Conservation (phyloP, 352 stramenopile genomes). For the Aphanomyces astaci region DNA sequence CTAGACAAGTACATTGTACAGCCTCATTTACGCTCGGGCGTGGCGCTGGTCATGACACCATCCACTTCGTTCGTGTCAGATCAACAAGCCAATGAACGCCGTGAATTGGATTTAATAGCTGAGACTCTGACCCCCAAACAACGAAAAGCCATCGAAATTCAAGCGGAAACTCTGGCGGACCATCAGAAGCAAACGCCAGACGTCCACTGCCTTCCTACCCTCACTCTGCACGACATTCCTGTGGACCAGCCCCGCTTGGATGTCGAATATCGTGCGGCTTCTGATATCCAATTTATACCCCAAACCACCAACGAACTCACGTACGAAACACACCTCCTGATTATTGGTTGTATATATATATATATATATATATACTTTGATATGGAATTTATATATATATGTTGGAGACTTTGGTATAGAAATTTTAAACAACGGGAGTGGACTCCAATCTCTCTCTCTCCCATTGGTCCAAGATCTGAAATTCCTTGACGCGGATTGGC, state of each 20-base stretch:
- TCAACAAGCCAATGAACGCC: slow-evolving; percentile 34
- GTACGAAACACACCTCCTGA: too few species aligned
- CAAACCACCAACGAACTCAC: slow-evolving; percentile 78
- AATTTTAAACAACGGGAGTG: too few species aligned
- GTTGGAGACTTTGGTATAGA: too few species aligned
- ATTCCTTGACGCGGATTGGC: too few species aligned
- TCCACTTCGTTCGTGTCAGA: slow-evolving; percentile 50
- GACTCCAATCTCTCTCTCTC: too few species aligned
- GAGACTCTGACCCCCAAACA: not conserved
- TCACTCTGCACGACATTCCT: slow-evolving; percentile 64
- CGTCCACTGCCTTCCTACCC: slow-evolving; percentile 63
- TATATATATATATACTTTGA: too few species aligned
- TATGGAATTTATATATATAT: too few species aligned
- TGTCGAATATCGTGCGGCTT: not conserved
- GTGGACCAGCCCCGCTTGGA: slow-evolving; percentile 1
- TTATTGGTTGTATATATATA: too few species aligned
- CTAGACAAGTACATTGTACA: slow-evolving; percentile 46
- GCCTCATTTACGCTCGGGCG: slow-evolving; percentile 37
- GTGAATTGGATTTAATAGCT: not conserved
- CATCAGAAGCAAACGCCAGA: slow-evolving; percentile 47
- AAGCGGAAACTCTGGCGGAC: slow-evolving; percentile 41
- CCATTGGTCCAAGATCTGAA: too few species aligned
- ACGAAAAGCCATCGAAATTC: not conserved
- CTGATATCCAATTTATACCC: slow-evolving; percentile 44
- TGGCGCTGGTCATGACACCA: slow-evolving; percentile 71